Conservation (phyloP, 805 yeast species). For the Kluyveromyces aestuarii region DNA sequence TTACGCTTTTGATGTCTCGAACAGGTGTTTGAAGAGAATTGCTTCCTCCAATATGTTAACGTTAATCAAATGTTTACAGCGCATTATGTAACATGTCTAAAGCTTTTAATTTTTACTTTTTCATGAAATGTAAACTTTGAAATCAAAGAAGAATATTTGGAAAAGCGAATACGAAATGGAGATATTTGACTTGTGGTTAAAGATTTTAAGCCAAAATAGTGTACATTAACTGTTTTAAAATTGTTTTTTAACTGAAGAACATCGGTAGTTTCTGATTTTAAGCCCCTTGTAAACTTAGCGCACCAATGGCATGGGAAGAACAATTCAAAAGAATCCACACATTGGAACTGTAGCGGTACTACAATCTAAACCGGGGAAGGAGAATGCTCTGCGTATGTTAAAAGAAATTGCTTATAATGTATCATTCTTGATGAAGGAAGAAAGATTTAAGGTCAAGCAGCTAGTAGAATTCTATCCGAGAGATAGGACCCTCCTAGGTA, state of each 20-base stretch:
- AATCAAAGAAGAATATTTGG: too few species aligned
- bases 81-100: neutral
- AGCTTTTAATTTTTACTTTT: neutral
- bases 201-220: neutral
- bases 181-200: neutral
- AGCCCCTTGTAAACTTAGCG: neutral
- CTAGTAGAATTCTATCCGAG: conserved; percentile 80
- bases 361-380: conserved; percentile 38
- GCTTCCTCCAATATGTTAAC: too few species aligned
- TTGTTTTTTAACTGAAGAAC: neutral
- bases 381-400: conserved; percentile 48
- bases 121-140: neutral
- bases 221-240: neutral
- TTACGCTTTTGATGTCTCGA: neutral
- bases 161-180: neutral
- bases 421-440: conserved; percentile 68
- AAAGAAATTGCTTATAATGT: conserved; percentile 62
- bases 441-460: conserved; percentile 54
- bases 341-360: conserved; percentile 34
- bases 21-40: too few species aligned
- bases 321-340: conserved; percentile 19
- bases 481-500: conserved; percentile 54
- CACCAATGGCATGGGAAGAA: neutral
- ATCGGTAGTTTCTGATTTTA: neutral
- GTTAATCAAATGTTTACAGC: neutral